These are phyloP conservation scores for Thermochaetoides thermophila DNA, from an alignment of 495 filamentous ascomycete species.

Conservation along the genomic window DNA sequence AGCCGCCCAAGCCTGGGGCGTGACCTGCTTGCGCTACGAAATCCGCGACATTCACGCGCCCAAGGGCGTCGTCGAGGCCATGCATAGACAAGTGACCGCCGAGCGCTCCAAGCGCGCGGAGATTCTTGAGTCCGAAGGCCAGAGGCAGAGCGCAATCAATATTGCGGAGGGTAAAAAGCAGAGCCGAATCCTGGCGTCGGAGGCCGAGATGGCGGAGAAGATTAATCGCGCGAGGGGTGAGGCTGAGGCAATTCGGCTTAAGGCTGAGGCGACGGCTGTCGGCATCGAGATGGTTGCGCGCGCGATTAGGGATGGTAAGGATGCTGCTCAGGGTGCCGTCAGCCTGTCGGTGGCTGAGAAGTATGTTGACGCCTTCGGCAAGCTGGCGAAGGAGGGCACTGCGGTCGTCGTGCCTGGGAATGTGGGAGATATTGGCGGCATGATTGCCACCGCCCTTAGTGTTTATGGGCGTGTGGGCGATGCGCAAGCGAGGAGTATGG, in stretches of 20 bases:
- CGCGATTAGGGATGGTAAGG: slow-evolving; percentile 53
- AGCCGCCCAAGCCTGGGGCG: slow-evolving; percentile 90
- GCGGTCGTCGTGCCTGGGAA: slow-evolving; percentile 91
- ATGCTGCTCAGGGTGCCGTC: slow-evolving; percentile 65
- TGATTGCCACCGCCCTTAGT: slow-evolving; percentile 93
- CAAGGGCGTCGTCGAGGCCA: slow-evolving; percentile 79
- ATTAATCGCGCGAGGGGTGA: slow-evolving; percentile 88
- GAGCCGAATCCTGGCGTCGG: slow-evolving; percentile 84
- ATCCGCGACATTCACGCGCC: slow-evolving; percentile 97
- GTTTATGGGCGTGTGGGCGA: slow-evolving; percentile 90
- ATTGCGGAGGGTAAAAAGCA: slow-evolving; percentile 96
- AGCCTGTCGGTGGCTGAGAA: slow-evolving; percentile 87
- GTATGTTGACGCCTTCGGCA: slow-evolving; percentile 90
- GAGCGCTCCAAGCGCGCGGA: slow-evolving; percentile 94
- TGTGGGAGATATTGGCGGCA: slow-evolving; percentile 88
- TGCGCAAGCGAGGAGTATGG: slow-evolving; percentile 57
- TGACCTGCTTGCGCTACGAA: slow-evolving; percentile 91
- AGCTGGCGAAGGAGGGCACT: slow-evolving; percentile 84
- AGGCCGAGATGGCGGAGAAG: slow-evolving; percentile 77
- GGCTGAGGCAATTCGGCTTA: slow-evolving; percentile 78
- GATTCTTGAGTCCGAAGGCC: slow-evolving; percentile 90
- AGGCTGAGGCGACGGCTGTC: slow-evolving; percentile 68
- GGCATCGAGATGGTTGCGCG: slow-evolving; percentile 77
- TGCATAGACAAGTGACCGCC: slow-evolving; percentile 95
- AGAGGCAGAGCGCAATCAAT: slow-evolving; percentile 93